Conservation (phyloP, 495 filamentous ascomycete genomes). For the Glutinoglossum americanum region DNA sequence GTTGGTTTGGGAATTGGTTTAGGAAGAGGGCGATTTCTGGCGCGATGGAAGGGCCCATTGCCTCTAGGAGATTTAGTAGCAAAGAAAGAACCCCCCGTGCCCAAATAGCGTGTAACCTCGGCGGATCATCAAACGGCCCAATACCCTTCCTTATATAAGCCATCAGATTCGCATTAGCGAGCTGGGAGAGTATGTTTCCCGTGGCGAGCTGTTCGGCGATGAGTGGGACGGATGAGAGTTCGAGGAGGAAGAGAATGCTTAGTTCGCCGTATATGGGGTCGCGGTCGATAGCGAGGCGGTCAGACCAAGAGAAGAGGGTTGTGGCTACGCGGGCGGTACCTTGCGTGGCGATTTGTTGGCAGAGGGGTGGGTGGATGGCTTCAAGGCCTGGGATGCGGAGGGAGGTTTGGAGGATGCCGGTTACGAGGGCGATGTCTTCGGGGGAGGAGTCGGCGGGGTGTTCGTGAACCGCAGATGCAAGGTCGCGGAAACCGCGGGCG, state of each 20-base stretch:
- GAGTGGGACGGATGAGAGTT: constrained; percentile 58
- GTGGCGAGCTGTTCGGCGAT: constrained; percentile 78
- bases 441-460: constrained; percentile 24
- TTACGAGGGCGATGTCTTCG: constrained; percentile 67
- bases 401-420: constrained; percentile 66
- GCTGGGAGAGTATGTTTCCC: constrained; percentile 54
- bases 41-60: constrained; percentile 55
- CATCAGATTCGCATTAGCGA: constrained; percentile 56
- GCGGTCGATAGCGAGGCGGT: constrained; percentile 43
- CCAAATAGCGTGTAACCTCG: constrained; percentile 66
- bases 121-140: constrained; percentile 41
- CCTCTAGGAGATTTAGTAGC: constrained; percentile 70
- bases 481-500: constrained; percentile 55
- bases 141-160: constrained; percentile 48
- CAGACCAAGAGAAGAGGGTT: constrained; percentile 85
- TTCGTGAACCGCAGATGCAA: constrained; percentile 55
- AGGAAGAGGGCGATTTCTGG: constrained; percentile 71
- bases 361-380: constrained; percentile 18
- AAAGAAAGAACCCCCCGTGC: constrained; percentile 67
- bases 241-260: constrained; percentile 66
- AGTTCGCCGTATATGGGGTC: constrained; percentile 93
- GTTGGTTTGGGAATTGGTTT: constrained; percentile 58
- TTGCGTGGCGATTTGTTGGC: constrained; percentile 40
- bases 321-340: constrained; percentile 56
- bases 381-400: constrained; percentile 49